A percentile compares a stretch with the other conserved stretches of the same genome.
These are phyloP conservation scores for Alternaria triticimaculans DNA, from an alignment of 2,329 filamentous ascomycete genomes.

Conservation along the genomic window DNA sequence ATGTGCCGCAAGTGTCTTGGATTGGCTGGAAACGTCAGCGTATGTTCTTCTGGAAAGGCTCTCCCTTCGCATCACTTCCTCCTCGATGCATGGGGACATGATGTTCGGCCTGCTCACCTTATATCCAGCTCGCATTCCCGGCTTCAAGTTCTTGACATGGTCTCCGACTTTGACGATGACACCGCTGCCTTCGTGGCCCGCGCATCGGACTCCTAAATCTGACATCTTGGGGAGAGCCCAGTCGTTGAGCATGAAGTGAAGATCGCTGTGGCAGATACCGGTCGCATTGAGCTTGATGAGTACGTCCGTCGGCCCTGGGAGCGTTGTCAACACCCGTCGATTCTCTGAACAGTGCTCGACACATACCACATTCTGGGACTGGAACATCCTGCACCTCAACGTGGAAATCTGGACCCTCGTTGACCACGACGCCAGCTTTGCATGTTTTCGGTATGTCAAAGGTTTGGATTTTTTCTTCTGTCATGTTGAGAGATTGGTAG, in stretches of 20 bases:
- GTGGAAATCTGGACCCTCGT: slow-evolving; percentile 58
- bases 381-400: slow-evolving; percentile 56
- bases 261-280: slow-evolving; percentile 64
- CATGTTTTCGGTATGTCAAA: slow-evolving; percentile 58
- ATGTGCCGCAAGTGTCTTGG: slow-evolving; percentile 44
- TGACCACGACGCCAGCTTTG: slow-evolving; percentile 61
- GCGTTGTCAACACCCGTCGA: slow-evolving; percentile 3
- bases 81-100: not conserved
- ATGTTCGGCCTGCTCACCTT: slow-evolving; percentile 34
- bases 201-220: slow-evolving; percentile 52
- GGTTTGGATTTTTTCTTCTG: slow-evolving; percentile 31
- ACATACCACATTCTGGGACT: slow-evolving; percentile 56
- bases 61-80: not conserved
- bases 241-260: slow-evolving; percentile 65
- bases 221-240: slow-evolving; percentile 52
- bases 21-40: slow-evolving; percentile 27
- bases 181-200: slow-evolving; percentile 65
- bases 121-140: slow-evolving; percentile 44
- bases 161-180: slow-evolving; percentile 63
- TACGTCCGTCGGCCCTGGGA: slow-evolving; percentile 59
- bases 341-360: not conserved
- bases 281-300: slow-evolving; percentile 65
- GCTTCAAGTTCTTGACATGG: slow-evolving; percentile 59
- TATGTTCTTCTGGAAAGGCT: not conserved
- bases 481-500: slow-evolving; percentile 20